A percentile compares a stretch with the other conserved stretches of the same genome.
Evolutionary conservation across 192 early-diverging fungal genomes (phyloP).

Genomic region (Linnemannia elongata): DNA sequence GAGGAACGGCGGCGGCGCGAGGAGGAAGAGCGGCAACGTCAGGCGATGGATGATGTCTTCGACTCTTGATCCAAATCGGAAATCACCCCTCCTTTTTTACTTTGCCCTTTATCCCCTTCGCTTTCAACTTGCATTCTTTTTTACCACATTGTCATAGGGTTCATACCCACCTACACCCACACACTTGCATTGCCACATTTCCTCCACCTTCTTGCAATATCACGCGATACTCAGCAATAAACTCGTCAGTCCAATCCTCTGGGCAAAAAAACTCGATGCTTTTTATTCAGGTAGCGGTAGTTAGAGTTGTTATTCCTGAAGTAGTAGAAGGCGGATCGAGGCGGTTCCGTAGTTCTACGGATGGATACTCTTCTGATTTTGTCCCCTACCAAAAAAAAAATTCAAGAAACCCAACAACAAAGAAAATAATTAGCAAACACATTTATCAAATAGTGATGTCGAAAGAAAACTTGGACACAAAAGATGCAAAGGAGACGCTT

Average conservation of each 20-base stretch:
- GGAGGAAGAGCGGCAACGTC: conserved; percentile 17
- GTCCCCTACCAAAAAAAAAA: neutral
- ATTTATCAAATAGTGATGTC: too few species aligned
- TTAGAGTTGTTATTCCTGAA: neutral
- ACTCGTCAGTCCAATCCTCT: neutral
- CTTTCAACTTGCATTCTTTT: neutral
- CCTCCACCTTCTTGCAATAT: neutral
- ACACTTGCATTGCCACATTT: conserved; percentile 2
- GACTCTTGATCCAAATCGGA: conserved; percentile 11
- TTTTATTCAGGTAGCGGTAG: neutral
- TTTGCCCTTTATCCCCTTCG: neutral
- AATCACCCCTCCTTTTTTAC: neutral
- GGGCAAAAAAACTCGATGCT: neutral
- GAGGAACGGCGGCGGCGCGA: conserved; percentile 33
- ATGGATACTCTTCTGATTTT: conserved; percentile 2
- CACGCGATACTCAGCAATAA: neutral
- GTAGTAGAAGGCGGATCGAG: neutral
- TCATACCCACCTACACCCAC: neutral
- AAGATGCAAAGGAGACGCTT: neutral
- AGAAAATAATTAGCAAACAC: neutral
- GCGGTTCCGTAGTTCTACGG: neutral
- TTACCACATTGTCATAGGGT: neutral
- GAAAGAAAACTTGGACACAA: neutral
- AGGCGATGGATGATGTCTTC: conserved; percentile 37
- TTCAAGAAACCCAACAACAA: neutral